Conservation (phyloP, 2,329 filamentous ascomycete genomes). For the Stemphylium beticola region DNA sequence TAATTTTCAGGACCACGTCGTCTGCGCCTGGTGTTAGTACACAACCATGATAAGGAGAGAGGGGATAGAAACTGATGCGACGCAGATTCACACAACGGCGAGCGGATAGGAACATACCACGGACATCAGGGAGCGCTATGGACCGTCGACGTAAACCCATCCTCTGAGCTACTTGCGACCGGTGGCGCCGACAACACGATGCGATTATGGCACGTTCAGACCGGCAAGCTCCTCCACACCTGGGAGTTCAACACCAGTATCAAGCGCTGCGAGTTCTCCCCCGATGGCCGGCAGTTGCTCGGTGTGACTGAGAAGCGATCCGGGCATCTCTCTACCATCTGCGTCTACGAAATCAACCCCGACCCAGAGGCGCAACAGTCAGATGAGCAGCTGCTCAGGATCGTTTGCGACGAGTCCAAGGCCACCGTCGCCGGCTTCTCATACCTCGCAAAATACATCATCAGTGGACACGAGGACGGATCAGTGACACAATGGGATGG, state of each 20-base stretch:
- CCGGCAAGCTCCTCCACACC: conserved; percentile 89
- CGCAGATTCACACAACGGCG: conserved; percentile 84
- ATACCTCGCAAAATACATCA: conserved; percentile 93
- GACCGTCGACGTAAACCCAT: conserved; percentile 96
- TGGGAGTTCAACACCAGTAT: conserved; percentile 98
- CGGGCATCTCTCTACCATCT: conserved; percentile 92
- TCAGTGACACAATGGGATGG: conserved; percentile 89
- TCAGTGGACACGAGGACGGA: conserved; percentile 96
- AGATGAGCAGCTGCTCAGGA: conserved; percentile 81
- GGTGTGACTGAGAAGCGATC: conserved; percentile 99
- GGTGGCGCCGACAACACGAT: conserved; percentile 99
- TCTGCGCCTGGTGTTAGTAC: conserved; percentile 81
- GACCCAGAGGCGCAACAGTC: conserved; percentile 84
- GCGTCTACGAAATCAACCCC: conserved; percentile 86
- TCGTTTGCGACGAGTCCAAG: conserved; percentile 91
- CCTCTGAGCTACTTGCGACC: conserved; percentile 87
- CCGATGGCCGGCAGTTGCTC: conserved; percentile 87
- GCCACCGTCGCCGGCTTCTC: conserved; percentile 97
- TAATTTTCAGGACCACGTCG: conserved; percentile 72
- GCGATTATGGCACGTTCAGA: conserved; percentile 94
- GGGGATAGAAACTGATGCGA: conserved; percentile 27
- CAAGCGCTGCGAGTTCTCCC: conserved; percentile 96
- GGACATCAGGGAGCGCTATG: conserved; percentile 98
- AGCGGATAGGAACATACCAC: conserved; percentile 91
- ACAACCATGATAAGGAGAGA: background rate